Percentiles rank a stretch among this genome's conserved stretches.
Conservation (phyloP, 257 asterid genomes). For the Capsicum baccatum region DNA sequence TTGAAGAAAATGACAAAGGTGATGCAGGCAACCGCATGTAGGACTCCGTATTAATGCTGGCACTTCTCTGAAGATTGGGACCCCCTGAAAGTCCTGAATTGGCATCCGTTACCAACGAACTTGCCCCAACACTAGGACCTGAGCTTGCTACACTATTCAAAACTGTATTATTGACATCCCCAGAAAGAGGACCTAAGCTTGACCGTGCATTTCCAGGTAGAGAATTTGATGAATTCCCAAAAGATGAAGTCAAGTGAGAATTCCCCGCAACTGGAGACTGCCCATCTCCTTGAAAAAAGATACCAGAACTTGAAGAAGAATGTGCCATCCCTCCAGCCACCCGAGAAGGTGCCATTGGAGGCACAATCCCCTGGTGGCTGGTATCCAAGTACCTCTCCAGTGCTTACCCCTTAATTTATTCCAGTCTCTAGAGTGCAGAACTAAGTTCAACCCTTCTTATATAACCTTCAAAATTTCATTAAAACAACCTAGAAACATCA, state of each 20-base stretch:
- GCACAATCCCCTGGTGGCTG: conserved; percentile 45
- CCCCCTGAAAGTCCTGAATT: conserved; percentile 95
- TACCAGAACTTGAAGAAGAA: conserved; percentile 85
- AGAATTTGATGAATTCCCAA: conserved; percentile 67
- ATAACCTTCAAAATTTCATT: conserved; percentile 21
- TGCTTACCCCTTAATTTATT: conserved; percentile 33
- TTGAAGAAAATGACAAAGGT: conserved; percentile 94
- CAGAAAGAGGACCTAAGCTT: conserved; percentile 59
- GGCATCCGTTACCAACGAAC: conserved; percentile 97
- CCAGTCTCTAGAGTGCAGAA: conserved; percentile 5
- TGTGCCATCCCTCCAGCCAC: conserved; percentile 77
- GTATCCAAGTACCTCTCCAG: conserved; percentile 51
- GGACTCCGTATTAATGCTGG: conserved; percentile 84
- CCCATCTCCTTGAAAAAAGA: conserved; percentile 80
- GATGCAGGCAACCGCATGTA: conserved; percentile 97
- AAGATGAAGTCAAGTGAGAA: conserved; percentile 72
- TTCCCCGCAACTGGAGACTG: conserved; percentile 71
- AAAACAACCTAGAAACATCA: conserved; percentile 5
- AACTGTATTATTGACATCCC: conserved; percentile 62
- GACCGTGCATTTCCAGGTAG: conserved; percentile 61
- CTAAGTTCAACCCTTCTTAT: neutral
- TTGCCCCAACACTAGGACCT: conserved; percentile 92
- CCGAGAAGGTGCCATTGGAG: conserved; percentile 73
- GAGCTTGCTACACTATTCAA: conserved; percentile 78
- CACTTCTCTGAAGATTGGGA: conserved; percentile 89